These are phyloP conservation scores for Sophora flavescens DNA, from an alignment of 306 rosid genomes.

Conservation along the genomic window DNA sequence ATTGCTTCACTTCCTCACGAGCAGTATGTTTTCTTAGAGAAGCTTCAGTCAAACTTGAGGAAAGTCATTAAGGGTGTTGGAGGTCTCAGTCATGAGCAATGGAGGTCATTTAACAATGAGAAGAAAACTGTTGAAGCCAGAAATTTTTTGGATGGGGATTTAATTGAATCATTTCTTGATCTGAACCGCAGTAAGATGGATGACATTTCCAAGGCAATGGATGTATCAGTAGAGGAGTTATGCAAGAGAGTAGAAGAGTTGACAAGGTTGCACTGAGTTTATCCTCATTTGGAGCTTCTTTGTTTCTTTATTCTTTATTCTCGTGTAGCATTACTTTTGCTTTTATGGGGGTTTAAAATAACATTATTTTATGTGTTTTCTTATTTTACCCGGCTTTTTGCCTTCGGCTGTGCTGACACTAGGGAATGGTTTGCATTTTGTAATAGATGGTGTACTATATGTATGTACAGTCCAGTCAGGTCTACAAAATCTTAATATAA, in stretches of 20 bases:
- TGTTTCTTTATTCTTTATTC: slow-evolving; percentile 32
- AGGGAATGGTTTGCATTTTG: slow-evolving; percentile 37
- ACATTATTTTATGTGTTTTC: background rate
- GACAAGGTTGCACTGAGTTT: slow-evolving; percentile 85
- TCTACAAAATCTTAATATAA: background rate
- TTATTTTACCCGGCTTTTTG: slow-evolving; percentile 23
- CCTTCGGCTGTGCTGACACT: slow-evolving; percentile 11
- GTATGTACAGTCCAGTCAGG: background rate
- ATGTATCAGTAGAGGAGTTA: slow-evolving; percentile 89
- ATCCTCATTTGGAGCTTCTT: slow-evolving; percentile 8
- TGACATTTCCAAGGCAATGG: slow-evolving; percentile 77
- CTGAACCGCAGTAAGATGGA: slow-evolving; percentile 91
- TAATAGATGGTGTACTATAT: slow-evolving; percentile 37
- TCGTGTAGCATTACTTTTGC: background rate
- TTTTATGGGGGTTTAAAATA: slow-evolving; percentile 12
- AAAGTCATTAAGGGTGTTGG: slow-evolving; percentile 98
- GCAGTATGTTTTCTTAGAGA: slow-evolving; percentile 84
- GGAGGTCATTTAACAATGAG: slow-evolving; percentile 96
- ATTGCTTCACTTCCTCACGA: slow-evolving; percentile 96
- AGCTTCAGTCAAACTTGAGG: slow-evolving; percentile 89
- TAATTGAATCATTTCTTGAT: slow-evolving; percentile 94
- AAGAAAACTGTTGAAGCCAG: slow-evolving; percentile 87
- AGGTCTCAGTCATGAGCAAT: slow-evolving; percentile 95
- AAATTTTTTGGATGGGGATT: slow-evolving; percentile 92
- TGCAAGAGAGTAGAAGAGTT: slow-evolving; percentile 96